Evolutionary conservation across 164 flowering plant genomes (phyloP).

Genomic region (Umbellularia californica): DNA sequence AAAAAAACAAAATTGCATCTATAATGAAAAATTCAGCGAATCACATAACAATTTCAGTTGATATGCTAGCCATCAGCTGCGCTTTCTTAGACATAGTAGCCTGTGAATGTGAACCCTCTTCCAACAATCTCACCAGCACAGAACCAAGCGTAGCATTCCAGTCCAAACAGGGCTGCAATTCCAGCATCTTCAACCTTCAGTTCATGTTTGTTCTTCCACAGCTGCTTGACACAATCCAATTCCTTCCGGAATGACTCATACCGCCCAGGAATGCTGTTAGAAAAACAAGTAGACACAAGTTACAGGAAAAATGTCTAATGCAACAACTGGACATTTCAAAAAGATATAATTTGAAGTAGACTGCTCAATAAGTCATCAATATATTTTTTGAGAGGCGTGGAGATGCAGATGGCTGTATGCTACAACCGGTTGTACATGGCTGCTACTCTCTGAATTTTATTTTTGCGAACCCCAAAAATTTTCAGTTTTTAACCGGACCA

Average conservation of each 20-base stretch:
- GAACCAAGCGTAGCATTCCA: constrained; percentile 18
- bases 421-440: neutral
- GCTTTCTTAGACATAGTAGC: constrained; percentile 8
- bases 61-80: neutral
- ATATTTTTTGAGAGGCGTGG: no score
- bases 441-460: neutral
- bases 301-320: no score
- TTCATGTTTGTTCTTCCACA: constrained; percentile 19
- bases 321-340: no score
- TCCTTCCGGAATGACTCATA: constrained; percentile 18
- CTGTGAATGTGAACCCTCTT: constrained; percentile 23
- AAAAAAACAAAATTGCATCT: neutral
- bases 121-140: constrained; percentile 23
- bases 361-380: no score
- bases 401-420: no score
- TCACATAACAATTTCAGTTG: neutral
- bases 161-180: constrained; percentile 19
- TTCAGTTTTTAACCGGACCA: neutral
- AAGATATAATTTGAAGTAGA: no score
- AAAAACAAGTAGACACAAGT: neutral
- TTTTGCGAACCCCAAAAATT: neutral
- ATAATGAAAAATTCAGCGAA: neutral
- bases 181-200: constrained; percentile 21
- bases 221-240: constrained; percentile 11
- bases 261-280: constrained; percentile 19